phyloP scores from a whole-genome alignment of 1,139 yeast species.

The Blastobotrys aristatus region DNA sequence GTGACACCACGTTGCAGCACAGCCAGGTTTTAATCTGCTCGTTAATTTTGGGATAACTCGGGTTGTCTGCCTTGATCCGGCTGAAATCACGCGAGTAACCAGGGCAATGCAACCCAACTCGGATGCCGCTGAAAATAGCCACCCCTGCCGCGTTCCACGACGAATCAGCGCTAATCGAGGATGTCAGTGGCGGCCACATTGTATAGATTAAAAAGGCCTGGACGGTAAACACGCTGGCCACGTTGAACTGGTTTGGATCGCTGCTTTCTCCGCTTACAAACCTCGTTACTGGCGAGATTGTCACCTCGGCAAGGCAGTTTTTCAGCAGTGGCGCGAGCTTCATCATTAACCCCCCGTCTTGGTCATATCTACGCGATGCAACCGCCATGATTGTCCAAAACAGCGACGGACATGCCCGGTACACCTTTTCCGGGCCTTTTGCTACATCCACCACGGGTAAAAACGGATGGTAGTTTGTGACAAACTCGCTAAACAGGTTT shows the following conservation, averaged over 20 bases:
- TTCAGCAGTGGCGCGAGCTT: constrained; percentile 66
- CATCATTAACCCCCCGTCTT: constrained; percentile 41
- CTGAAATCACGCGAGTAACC: constrained; percentile 54
- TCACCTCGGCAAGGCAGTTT: constrained; percentile 74
- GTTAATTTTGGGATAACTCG: constrained; percentile 43
- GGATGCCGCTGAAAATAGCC: constrained; percentile 84
- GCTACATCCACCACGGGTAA: constrained; percentile 80
- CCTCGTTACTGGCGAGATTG: constrained; percentile 84
- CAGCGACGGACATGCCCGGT: constrained; percentile 73
- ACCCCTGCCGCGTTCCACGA: constrained; percentile 93
- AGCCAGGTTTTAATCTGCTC: constrained; percentile 92
- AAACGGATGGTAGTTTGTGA: constrained; percentile 70
- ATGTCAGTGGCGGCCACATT: constrained; percentile 93
- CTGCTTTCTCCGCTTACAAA: constrained; percentile 62
- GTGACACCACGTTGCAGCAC: constrained; percentile 85
- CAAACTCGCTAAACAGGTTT: constrained; percentile 66
- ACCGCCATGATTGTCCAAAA: constrained; percentile 93
- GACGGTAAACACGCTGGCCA: constrained; percentile 89
- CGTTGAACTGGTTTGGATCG: constrained; percentile 65
- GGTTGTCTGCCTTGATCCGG: constrained; percentile 34
- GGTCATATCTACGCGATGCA: constrained; percentile 58
- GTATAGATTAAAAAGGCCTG: constrained; percentile 87
- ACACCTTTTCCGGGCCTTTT: constrained; percentile 77
- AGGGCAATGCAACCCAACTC: constrained; percentile 84
- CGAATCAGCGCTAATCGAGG: constrained; percentile 90